phyloP scores from a whole-genome alignment of 176 grass and related monocot genomes.

The Coix lacrymajobi region DNA sequence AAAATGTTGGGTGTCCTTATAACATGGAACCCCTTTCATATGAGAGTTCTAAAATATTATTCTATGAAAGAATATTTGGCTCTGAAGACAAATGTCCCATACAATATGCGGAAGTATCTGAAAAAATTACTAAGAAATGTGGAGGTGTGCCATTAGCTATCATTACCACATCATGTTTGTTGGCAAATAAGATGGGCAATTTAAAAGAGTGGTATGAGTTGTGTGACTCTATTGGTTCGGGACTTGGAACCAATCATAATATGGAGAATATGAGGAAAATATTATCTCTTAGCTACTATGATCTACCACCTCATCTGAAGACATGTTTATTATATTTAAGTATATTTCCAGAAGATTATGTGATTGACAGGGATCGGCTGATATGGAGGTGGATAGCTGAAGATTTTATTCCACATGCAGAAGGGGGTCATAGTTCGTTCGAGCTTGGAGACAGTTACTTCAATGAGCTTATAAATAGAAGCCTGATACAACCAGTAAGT shows the following conservation, averaged over 20 bases:
- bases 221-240: not conserved
- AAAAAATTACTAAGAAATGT: not conserved
- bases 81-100: not conserved
- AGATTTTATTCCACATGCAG: not conserved
- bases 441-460: not conserved
- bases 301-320: not conserved
- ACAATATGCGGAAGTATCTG: not conserved
- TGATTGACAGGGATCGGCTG: accelerated
- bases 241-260: not conserved
- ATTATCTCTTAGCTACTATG: not conserved
- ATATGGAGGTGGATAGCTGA: not conserved
- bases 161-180: not conserved
- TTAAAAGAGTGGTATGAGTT: not conserved
- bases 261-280: not conserved
- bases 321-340: not conserved
- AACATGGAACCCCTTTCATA: not conserved
- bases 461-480: not conserved
- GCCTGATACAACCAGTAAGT: not conserved
- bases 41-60: not conserved
- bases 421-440: not conserved
- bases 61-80: not conserved
- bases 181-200: not conserved
- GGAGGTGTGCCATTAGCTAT: not conserved
- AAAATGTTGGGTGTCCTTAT: not conserved
- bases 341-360: not conserved